Evolutionary conservation across 164 flowering plant species (phyloP), one percentile per base, ranked within the genome.

Genomic region (Brasenia schreberi): DNA sequence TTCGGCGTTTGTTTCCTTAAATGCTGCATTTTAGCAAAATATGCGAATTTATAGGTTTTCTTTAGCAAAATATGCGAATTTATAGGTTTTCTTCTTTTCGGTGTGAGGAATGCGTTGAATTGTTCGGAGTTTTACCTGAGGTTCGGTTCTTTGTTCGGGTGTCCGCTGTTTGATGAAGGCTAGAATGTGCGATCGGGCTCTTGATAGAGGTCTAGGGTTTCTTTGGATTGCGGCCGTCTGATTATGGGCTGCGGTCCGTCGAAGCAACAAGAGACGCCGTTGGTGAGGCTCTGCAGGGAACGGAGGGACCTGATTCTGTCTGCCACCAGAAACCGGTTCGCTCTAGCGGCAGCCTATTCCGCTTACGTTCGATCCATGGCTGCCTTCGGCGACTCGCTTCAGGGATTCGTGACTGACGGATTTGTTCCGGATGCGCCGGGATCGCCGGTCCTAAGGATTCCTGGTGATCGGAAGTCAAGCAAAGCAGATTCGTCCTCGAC

Each of bases 221-320:
- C 56, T 49, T 33, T 33, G 39, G 39, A 33, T 33, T 33, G 39
- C 39, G 39, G 39, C 39, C 39, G 39, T 33, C 39, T 49, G 56
- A 49, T 49, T 49, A 91, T 94, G 97, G 99, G 99, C 66, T 94
- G 97, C 73, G 82, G 89, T 43, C 85, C 78, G 53, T 94, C 96
- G 18, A 94, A 91, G 67, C 80, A 74, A 4, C 96, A 88, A 33
- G 88, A 88, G 69, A 71, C 76, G 45, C 83, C 83, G 12, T 63
- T 92, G 64, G 97, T 95, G 70, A 80, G 66, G n/a, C 84, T 83
- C 0, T 95, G 99, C 72, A 81, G 84, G 60, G 85, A 92, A 76
- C 76, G 99, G 60, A 89, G 78, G 69, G 82, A 85, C 2, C 73
- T 81, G 18, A 69, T 95, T 64, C 85, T 75, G 66, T 88, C 89